Base-by-base conservation (phyloP, 768 basidiomycete genomes). In the Kwoniella pini region DNA sequence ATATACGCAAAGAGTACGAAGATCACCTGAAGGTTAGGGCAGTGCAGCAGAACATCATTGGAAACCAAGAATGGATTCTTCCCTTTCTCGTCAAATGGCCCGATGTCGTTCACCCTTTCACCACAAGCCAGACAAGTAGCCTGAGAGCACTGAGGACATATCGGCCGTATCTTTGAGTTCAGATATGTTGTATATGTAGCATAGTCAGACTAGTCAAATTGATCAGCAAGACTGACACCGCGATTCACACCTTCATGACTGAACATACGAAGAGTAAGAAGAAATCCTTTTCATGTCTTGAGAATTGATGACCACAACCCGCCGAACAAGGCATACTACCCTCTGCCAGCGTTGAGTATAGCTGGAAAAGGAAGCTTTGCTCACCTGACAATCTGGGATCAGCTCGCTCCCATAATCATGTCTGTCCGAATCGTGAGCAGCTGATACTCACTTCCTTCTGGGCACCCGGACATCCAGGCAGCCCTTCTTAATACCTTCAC, bases 391-490 rank as follows among this genome's bases (percentile, higher is more conserved):
- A 2, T 17, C 19, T 15, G 21, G 7, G 3, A 27, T 58, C 49
- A 57, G 55, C 54, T 31, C 5, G 22, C 1, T 31, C 10, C n/a
- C n/a, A n/a, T 36, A 11, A 17, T 1, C 7, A 6, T 26, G 38
- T 1, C 22, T 19, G 51, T 22, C 15, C 24, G 13, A n/a, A n/a
- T n/a, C n/a, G n/a, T 24, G 17, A 24, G 50, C 15, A 39, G 10
- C 40, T 10, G 19, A 9, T 5, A 67, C 71, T 72, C 56, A 74
- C 75, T 86, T 52, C 89, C 90, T 77, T 95, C 92, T 0, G 93
- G 92, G 78, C 93, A 96, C 19, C 93, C 93, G 75, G 89, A 90
- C 93, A 96, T 96, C 91, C 91, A 96, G 73, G 93, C 87, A 26
- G 90, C 90, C 77, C 90, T 89, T 21, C 87, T 87, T 84, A 95